A percentile compares a stretch with the other conserved stretches of the same genome.
phyloP scores from a whole-genome alignment of 2,329 filamentous ascomycete species.

The Ciborinia camelliae region DNA sequence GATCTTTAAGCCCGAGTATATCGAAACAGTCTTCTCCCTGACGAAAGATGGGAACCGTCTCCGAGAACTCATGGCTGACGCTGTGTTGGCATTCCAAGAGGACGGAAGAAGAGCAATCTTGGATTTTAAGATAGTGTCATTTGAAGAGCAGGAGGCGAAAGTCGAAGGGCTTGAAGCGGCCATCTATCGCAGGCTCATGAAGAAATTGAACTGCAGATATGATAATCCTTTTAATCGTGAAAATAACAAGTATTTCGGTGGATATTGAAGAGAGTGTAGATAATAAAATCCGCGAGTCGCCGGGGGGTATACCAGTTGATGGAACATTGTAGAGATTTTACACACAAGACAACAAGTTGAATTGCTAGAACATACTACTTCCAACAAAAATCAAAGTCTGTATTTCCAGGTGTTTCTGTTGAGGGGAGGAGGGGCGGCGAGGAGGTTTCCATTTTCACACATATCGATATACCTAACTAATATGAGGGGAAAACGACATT shows the following conservation, averaged over 20 bases:
- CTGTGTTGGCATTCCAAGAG: neutral
- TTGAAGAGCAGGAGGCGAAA: neutral
- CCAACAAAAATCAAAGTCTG: neutral
- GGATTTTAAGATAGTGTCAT: too few species aligned
- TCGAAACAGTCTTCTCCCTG: neutral
- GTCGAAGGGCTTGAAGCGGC: neutral
- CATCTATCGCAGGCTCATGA: neutral
- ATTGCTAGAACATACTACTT: neutral
- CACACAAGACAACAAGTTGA: neutral
- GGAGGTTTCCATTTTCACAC: too few species aligned
- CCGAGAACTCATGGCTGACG: neutral
- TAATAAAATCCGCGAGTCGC: neutral
- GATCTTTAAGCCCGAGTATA: neutral
- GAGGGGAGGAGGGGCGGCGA: too few species aligned
- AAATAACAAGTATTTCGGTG: neutral
- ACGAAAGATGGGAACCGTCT: neutral
- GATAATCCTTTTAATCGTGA: neutral
- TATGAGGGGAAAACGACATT: neutral
- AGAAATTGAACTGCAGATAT: neutral
- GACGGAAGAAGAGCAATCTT: accelerated
- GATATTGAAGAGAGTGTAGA: neutral
- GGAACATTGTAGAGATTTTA: neutral
- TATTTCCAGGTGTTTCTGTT: neutral
- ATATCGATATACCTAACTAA: neutral
- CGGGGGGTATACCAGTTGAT: neutral